A percentile compares a stretch with the other conserved stretches of the same genome.
Evolutionary conservation across 2,329 filamentous ascomycete genomes (phyloP).

Genomic region (Neopestalotiopsis rosae): DNA sequence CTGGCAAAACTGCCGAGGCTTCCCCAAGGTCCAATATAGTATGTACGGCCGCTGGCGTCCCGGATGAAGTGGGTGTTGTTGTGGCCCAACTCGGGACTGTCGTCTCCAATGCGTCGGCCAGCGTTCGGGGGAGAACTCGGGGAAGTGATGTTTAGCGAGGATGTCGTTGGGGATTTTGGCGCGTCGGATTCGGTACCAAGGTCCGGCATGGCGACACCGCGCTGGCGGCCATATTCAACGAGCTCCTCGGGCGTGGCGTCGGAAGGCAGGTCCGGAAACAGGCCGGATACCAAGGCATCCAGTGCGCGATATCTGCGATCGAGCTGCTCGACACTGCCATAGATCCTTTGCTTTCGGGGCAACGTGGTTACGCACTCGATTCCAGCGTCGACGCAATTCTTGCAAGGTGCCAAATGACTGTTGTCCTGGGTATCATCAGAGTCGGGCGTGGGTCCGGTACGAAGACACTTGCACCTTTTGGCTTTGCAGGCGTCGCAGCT

Average conservation of each 20-base stretch:
- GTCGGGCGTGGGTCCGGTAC: slow-evolving; percentile 23
- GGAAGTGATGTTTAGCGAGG: slow-evolving; percentile 6
- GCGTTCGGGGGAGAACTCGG: slow-evolving; percentile 16
- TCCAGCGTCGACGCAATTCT: slow-evolving; percentile 43
- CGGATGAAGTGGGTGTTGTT: slow-evolving; percentile 23
- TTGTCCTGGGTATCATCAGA: slow-evolving; percentile 21
- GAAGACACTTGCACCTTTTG: slow-evolving; percentile 40
- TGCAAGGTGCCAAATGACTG: slow-evolving; percentile 38
- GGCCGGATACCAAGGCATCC: slow-evolving; percentile 45
- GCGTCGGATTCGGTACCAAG: slow-evolving; percentile 21
- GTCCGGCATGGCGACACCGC: slow-evolving; percentile 42
- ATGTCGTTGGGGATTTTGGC: not conserved
- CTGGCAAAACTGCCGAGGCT: slow-evolving; percentile 27
- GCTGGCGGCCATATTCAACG: slow-evolving; percentile 43
- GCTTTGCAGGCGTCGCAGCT: slow-evolving; percentile 44
- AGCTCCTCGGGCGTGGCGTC: slow-evolving; percentile 42
- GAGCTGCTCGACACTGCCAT: slow-evolving; percentile 51
- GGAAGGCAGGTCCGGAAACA: slow-evolving; percentile 45
- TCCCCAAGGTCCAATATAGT: slow-evolving; percentile 31
- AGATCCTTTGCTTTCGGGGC: slow-evolving; percentile 49
- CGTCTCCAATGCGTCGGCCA: not conserved
- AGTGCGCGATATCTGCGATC: slow-evolving; percentile 47
- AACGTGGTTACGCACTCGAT: slow-evolving; percentile 47
- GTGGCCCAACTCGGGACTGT: slow-evolving; percentile 17
- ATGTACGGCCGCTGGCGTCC: slow-evolving; percentile 28